phyloP scores from a whole-genome alignment of 345 rosid species.

The Citrus mangshanensis region DNA sequence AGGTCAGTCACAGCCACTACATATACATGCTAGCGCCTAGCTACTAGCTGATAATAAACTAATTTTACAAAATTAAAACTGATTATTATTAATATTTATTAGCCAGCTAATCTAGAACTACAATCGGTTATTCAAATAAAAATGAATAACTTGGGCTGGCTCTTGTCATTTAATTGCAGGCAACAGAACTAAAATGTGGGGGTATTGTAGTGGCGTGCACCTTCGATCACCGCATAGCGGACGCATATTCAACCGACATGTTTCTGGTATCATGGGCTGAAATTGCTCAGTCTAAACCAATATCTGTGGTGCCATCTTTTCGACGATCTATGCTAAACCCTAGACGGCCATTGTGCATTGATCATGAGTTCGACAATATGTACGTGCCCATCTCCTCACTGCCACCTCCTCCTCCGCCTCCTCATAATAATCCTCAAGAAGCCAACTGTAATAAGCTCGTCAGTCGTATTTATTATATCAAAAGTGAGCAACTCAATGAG shows the following conservation, averaged over 20 bases:
- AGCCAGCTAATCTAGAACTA: no score
- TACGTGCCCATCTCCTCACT: conserved; percentile 45
- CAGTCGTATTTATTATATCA: conserved; percentile 59
- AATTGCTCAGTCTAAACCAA: conserved; percentile 37
- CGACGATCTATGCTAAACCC: conserved; percentile 60
- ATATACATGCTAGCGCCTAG: no score
- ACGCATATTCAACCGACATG: conserved; percentile 74
- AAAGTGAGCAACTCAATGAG: conserved; percentile 26
- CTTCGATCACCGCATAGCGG: conserved; percentile 77
- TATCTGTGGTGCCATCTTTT: conserved; percentile 48
- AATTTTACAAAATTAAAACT: no score
- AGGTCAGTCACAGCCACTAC: conserved; percentile 37
- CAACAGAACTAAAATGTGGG: conserved; percentile 62
- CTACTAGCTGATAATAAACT: no score
- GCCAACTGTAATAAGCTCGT: conserved; percentile 21
- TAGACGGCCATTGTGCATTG: conserved; percentile 35
- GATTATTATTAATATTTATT: no score
- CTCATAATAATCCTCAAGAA: conserved; percentile 11
- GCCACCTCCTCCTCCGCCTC: conserved; percentile 31
- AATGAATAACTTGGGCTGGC: no score
- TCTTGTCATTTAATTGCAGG: conserved; percentile 28
- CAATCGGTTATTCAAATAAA: no score
- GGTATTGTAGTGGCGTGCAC: conserved; percentile 63
- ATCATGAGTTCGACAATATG: conserved; percentile 44
- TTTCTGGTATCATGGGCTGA: conserved; percentile 74